phyloP scores from a whole-genome alignment of 1,284 basidiomycete genomes.

The Megacollybia platyphylla region DNA sequence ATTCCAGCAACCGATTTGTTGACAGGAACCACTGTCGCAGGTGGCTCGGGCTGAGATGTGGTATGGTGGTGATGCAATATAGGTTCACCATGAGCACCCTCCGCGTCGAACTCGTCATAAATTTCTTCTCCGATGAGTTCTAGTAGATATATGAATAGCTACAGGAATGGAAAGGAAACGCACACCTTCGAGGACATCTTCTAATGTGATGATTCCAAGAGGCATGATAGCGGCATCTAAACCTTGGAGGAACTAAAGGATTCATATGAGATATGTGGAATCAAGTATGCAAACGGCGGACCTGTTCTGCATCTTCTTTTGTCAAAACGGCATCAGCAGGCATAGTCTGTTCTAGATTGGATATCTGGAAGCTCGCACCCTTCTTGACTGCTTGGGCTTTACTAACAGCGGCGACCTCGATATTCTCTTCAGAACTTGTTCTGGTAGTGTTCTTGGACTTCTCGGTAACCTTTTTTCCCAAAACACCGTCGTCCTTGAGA shows the following conservation, averaged over 20 bases:
- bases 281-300: conserved; percentile 15
- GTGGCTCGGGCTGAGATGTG: conserved; percentile 6
- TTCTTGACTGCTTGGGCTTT: conserved; percentile 11
- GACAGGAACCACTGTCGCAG: conserved; percentile 9
- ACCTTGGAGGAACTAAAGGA: conserved; percentile 53
- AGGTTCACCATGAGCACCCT: conserved; percentile 56
- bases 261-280: not conserved
- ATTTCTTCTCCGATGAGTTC: conserved; percentile 87
- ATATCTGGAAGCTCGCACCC: conserved; percentile 31
- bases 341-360: conserved; percentile 66
- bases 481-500: conserved; percentile 5
- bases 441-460: conserved; percentile 8
- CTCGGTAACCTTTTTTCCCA: conserved; percentile 5
- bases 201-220: conserved; percentile 85
- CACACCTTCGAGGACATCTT: conserved; percentile 81
- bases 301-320: conserved; percentile 57
- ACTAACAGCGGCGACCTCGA: not conserved
- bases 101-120: conserved; percentile 75
- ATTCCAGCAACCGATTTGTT: conserved; percentile 32
- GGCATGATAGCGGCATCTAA: conserved; percentile 68
- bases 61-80: conserved; percentile 25
- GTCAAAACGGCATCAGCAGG: conserved; percentile 73
- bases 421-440: conserved; percentile 13
- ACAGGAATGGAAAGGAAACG: conserved; percentile 3
- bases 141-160: conserved; percentile 14